phyloP scores from a whole-genome alignment of 2,329 filamentous ascomycete genomes.

The Calonectria pteridis region DNA sequence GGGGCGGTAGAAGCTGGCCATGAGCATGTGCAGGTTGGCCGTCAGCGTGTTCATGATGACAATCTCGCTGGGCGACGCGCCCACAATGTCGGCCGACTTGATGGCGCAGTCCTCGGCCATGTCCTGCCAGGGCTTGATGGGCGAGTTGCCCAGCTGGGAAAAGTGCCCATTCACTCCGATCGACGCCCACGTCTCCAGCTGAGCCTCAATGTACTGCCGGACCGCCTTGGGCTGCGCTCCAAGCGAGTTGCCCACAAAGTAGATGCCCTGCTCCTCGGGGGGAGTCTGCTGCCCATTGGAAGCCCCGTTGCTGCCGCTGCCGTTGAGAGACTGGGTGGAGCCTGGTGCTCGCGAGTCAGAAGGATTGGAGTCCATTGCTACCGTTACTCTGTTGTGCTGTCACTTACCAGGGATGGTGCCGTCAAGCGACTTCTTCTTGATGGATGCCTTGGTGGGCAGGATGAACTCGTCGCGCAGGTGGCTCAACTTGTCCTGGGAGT shows the following conservation, averaged over 20 bases:
- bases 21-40: conserved; percentile 82
- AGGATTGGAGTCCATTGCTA: neutral
- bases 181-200: conserved; percentile 86
- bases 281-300: conserved; percentile 36
- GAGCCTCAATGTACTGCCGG: conserved; percentile 74
- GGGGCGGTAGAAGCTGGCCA: conserved; percentile 87
- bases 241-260: conserved; percentile 91
- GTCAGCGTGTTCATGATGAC: conserved; percentile 92
- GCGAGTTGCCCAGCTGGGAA: conserved; percentile 73
- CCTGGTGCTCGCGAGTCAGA: conserved; percentile 19
- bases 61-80: conserved; percentile 78
- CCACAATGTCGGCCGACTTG: conserved; percentile 80
- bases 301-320: conserved; percentile 40
- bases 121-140: conserved; percentile 80
- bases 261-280: conserved; percentile 65
- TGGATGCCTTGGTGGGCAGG: conserved; percentile 79
- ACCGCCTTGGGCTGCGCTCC: conserved; percentile 83
- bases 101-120: conserved; percentile 80
- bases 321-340: conserved; percentile 30
- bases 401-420: conserved; percentile 56
- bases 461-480: conserved; percentile 78
- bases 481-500: conserved; percentile 70
- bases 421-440: conserved; percentile 72
- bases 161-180: conserved; percentile 91
- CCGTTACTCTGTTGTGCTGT: neutral